phyloP scores from a whole-genome alignment of 192 early-diverging fungal species.

The Linnemannia schmuckeri region DNA sequence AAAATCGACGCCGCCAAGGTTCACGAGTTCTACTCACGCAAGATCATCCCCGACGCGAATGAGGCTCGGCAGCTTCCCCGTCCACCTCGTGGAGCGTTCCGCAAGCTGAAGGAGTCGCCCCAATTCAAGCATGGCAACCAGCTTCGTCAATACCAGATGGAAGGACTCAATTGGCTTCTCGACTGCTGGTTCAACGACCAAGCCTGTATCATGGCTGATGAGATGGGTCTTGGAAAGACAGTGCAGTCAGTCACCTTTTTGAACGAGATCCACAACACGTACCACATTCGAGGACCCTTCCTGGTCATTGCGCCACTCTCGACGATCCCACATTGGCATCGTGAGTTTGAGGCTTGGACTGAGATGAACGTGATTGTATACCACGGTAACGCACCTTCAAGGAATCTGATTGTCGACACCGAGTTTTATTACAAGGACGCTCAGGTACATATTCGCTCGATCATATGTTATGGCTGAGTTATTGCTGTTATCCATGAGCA shows the following conservation, averaged over 20 bases:
- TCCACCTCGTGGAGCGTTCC: slow-evolving; percentile 63
- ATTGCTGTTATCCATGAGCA: not conserved
- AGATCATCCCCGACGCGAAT: slow-evolving; percentile 69
- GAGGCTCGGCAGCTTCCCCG: slow-evolving; percentile 55
- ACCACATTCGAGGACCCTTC: slow-evolving; percentile 80
- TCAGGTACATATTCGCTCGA: slow-evolving; percentile 12
- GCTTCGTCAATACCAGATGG: slow-evolving; percentile 82
- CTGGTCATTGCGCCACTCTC: slow-evolving; percentile 75
- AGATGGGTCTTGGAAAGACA: slow-evolving; percentile 94
- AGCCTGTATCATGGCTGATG: slow-evolving; percentile 99
- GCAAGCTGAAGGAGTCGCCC: slow-evolving; percentile 74
- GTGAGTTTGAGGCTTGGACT: slow-evolving; percentile 54
- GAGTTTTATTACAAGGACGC: slow-evolving; percentile 71
- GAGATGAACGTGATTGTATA: slow-evolving; percentile 54
- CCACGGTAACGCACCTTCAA: slow-evolving; percentile 76
- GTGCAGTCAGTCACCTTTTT: slow-evolving; percentile 85
- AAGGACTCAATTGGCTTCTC: slow-evolving; percentile 87
- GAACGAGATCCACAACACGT: slow-evolving; percentile 72
- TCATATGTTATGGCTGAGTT: no score
- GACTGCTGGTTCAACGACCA: slow-evolving; percentile 84
- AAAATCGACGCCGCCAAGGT: slow-evolving; percentile 75
- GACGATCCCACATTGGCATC: slow-evolving; percentile 78
- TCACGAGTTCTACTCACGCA: slow-evolving; percentile 73
- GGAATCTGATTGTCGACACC: slow-evolving; percentile 85
- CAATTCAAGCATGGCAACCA: slow-evolving; percentile 78